These are phyloP conservation scores for Hypomontagnella monticulosa DNA, from an alignment of 495 filamentous ascomycete species.

Conservation along the genomic window DNA sequence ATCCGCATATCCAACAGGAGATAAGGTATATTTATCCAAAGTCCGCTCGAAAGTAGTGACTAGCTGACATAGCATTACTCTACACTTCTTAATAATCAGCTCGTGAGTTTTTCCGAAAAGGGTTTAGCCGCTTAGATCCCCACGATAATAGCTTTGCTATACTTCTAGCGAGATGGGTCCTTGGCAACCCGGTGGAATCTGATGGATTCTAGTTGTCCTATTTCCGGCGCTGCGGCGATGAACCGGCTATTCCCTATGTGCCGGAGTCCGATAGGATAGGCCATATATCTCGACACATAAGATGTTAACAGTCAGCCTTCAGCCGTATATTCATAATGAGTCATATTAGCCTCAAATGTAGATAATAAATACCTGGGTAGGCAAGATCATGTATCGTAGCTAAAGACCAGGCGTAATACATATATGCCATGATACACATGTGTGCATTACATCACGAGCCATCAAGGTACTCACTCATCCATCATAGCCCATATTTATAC, in stretches of 20 bases:
- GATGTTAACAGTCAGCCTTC: too few species aligned
- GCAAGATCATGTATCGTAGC: too few species aligned
- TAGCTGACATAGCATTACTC: slow-evolving; percentile 4
- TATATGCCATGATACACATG: neutral
- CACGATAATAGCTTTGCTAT: too few species aligned
- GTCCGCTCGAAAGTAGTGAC: neutral
- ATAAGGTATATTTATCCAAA: slow-evolving; percentile 11
- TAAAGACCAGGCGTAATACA: neutral
- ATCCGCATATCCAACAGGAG: slow-evolving; percentile 1
- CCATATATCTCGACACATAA: neutral
- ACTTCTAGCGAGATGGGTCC: too few species aligned
- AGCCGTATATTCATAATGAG: too few species aligned
- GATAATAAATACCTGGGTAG: too few species aligned
- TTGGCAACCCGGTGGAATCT: too few species aligned
- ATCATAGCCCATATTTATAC: slow-evolving; percentile 5
- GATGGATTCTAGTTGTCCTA: neutral
- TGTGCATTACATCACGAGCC: slow-evolving; percentile 21
- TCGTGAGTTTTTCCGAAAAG: slow-evolving; percentile 27
- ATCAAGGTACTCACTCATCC: slow-evolving; percentile 22
- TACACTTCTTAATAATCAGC: slow-evolving; percentile 6
- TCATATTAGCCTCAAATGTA: too few species aligned
- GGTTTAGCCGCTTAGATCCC: too few species aligned
- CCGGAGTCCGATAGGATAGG: slow-evolving; percentile 12
- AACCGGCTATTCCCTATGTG: neutral
- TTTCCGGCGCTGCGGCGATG: neutral